Evolutionary conservation across 306 rosid genomes (phyloP).

Genomic region (Lagenaria siceraria): DNA sequence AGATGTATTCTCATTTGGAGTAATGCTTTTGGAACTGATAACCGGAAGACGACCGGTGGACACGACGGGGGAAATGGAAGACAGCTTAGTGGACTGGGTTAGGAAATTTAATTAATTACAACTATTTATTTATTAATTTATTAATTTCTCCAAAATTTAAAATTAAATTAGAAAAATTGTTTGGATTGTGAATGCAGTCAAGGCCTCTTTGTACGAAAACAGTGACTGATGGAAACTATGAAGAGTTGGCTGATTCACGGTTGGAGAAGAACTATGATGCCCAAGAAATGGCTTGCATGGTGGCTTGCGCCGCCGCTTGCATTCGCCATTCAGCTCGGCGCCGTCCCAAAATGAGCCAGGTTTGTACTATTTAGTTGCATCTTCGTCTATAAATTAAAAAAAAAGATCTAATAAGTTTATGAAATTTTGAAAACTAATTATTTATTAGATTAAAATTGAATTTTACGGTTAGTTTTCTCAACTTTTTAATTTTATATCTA

Average conservation of each 20-base stretch:
- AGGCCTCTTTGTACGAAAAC: conserved; percentile 51
- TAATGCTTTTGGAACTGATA: conserved; percentile 64
- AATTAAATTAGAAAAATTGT: neutral
- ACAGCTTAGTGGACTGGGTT: conserved; percentile 88
- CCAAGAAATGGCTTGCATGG: conserved; percentile 54
- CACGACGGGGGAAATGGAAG: conserved; percentile 32
- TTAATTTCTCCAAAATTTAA: neutral
- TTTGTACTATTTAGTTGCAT: no score
- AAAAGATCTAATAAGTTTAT: no score
- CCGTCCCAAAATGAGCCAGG: conserved; percentile 91
- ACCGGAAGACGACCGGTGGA: conserved; percentile 57
- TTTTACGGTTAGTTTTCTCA: no score
- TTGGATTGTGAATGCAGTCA: conserved; percentile 31
- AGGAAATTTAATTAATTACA: neutral
- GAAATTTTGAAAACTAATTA: no score
- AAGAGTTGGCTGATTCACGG: conserved; percentile 45
- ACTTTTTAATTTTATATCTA: no score
- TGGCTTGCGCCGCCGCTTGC: conserved; percentile 59
- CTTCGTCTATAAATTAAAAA: no score
- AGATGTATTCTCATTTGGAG: conserved; percentile 74
- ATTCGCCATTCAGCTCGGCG: conserved; percentile 56
- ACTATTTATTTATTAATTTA: neutral
- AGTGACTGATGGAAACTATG: conserved; percentile 25
- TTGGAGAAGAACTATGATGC: conserved; percentile 33
- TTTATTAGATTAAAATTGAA: no score